Evolutionary conservation across 1,284 basidiomycete species (phyloP).

Genomic region (Cystobasidium slooffiae): DNA sequence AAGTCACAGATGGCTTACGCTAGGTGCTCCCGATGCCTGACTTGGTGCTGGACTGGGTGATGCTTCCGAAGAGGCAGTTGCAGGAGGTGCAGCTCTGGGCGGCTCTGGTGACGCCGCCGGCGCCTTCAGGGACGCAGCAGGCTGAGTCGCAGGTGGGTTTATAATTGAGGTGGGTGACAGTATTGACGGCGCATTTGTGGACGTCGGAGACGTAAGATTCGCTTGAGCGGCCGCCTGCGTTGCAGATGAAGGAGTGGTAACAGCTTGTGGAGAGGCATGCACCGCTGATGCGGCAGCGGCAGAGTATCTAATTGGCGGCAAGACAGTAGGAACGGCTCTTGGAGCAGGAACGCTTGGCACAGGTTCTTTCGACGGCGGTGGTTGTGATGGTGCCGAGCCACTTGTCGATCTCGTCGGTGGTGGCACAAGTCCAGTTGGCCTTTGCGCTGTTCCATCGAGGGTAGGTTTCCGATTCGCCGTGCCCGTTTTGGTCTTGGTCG

Average conservation of each 20-base stretch:
- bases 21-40: conserved; percentile 31
- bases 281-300: conserved; percentile 88
- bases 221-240: conserved; percentile 24
- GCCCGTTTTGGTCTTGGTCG: conserved; percentile 54
- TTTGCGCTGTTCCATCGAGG: conserved; percentile 48
- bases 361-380: conserved; percentile 5
- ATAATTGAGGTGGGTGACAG: conserved; percentile 11
- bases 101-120: conserved; percentile 9
- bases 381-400: neutral
- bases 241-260: conserved; percentile 44
- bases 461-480: conserved; percentile 52
- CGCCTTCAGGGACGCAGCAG: conserved; percentile 1
- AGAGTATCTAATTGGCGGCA: conserved; percentile 84
- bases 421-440: conserved; percentile 62
- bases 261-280: conserved; percentile 46
- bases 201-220: conserved; percentile 31
- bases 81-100: neutral
- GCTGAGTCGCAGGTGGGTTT: conserved; percentile 8
- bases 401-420: conserved; percentile 20
- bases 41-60: conserved; percentile 46
- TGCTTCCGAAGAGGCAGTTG: conserved; percentile 24
- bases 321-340: conserved; percentile 50
- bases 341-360: conserved; percentile 43
- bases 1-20: conserved; percentile 9
- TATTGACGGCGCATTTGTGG: conserved; percentile 7